Conservation (phyloP, 768 basidiomycete species). For the Rhodotorula sphaerocarpa region DNA sequence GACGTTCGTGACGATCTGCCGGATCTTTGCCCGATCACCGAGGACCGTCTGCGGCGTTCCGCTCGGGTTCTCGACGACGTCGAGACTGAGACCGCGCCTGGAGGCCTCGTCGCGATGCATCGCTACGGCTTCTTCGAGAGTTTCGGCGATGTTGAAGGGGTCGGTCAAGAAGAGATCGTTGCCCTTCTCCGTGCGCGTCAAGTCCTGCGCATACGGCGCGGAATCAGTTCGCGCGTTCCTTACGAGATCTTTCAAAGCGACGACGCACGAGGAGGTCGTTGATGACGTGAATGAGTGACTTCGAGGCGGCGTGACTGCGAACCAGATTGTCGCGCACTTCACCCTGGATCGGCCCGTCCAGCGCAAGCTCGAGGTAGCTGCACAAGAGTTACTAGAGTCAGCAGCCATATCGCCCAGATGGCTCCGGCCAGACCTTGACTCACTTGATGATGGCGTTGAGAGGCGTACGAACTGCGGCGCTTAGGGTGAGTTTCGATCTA, state of each 20-base stretch:
- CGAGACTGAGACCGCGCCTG: conserved; percentile 56
- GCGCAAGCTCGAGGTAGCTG: conserved; percentile 72
- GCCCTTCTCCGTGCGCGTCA: conserved; percentile 67
- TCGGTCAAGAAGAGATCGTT: conserved; percentile 67
- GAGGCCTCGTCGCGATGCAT: conserved; percentile 61
- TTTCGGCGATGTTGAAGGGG: conserved; percentile 59
- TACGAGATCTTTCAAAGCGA: too few species aligned
- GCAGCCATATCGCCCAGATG: neutral
- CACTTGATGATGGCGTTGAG: conserved; percentile 77
- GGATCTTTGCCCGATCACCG: conserved; percentile 59
- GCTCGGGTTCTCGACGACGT: conserved; percentile 49
- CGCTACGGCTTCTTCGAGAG: conserved; percentile 57
- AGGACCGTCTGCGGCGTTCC: conserved; percentile 56
- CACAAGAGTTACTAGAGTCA: neutral
- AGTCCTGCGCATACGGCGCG: conserved; percentile 48
- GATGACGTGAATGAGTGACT: conserved; percentile 70
- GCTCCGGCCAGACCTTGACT: conserved; percentile 32
- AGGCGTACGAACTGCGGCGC: conserved; percentile 67
- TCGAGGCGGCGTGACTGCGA: conserved; percentile 66
- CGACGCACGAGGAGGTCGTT: conserved; percentile 58
- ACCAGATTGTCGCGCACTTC: conserved; percentile 68
- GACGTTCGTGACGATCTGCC: conserved; percentile 67
- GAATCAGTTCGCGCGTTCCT: too few species aligned
- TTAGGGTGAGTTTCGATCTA: too few species aligned
- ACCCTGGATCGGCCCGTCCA: conserved; percentile 62